These are phyloP conservation scores for Mycena galopus DNA, from an alignment of 768 basidiomycete genomes.

Conservation along the genomic window DNA sequence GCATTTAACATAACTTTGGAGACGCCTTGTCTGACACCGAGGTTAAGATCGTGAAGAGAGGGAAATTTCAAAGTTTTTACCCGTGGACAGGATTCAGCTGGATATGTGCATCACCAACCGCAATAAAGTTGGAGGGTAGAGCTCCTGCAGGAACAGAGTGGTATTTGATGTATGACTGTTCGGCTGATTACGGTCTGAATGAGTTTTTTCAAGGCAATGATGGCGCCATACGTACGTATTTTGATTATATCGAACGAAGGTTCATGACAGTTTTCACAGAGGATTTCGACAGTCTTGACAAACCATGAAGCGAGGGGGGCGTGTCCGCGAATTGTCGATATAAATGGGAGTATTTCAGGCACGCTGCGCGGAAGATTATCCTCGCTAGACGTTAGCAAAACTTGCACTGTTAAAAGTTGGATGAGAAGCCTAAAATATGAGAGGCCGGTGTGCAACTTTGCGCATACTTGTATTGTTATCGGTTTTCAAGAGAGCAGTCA, in stretches of 20 bases:
- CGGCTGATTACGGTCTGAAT: slow-evolving; percentile 18
- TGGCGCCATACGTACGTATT: slow-evolving; percentile 12
- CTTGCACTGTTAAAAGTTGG: slow-evolving; percentile 23
- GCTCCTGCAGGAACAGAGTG: slow-evolving; percentile 32
- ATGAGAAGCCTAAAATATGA: slow-evolving; percentile 7
- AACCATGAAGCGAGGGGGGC: slow-evolving; percentile 9
- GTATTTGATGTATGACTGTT: slow-evolving; percentile 33
- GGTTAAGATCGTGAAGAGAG: not conserved
- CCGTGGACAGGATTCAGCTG: slow-evolving; percentile 40
- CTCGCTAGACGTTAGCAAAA: slow-evolving; percentile 14
- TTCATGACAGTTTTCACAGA: slow-evolving; percentile 9
- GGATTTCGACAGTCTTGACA: slow-evolving; percentile 21
- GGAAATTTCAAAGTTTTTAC: slow-evolving; percentile 20
- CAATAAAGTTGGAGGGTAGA: slow-evolving; percentile 41
- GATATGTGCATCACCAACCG: slow-evolving; percentile 40
- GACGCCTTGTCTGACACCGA: slow-evolving; percentile 35
- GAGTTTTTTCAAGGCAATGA: not conserved
- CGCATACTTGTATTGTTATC: slow-evolving; percentile 32
- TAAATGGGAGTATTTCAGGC: slow-evolving; percentile 20
- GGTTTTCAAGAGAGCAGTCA: slow-evolving; percentile 21
- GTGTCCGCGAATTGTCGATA: slow-evolving; percentile 14
- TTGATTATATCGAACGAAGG: slow-evolving; percentile 25
- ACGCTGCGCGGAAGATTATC: slow-evolving; percentile 12
- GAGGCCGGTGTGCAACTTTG: slow-evolving; percentile 4
- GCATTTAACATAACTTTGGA: slow-evolving; percentile 40